Evolutionary conservation across 2,329 filamentous ascomycete species (phyloP).

Genomic region (Moelleriella libera): DNA sequence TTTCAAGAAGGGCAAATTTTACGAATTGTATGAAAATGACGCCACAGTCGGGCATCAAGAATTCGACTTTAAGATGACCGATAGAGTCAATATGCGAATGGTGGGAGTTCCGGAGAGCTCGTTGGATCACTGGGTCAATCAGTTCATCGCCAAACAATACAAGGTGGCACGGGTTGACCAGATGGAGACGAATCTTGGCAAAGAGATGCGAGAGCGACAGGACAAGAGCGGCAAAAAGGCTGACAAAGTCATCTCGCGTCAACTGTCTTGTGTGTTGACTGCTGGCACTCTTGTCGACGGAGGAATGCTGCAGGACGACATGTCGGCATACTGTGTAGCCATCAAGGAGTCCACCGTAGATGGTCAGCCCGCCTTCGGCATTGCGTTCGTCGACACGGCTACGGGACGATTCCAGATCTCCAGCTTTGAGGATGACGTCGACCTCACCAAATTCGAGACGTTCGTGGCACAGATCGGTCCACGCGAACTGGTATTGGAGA

Average conservation of each 20-base stretch:
- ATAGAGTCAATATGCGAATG: conserved; percentile 99
- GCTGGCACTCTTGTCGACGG: conserved; percentile 88
- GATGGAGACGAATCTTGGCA: conserved; percentile 86
- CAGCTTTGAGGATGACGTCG: conserved; percentile 79
- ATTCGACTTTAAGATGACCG: conserved; percentile 94
- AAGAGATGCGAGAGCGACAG: conserved; percentile 95
- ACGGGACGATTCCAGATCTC: conserved; percentile 93
- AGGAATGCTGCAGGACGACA: conserved; percentile 94
- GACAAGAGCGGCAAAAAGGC: conserved; percentile 52
- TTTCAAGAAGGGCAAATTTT: conserved; percentile 99
- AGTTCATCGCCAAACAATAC: conserved; percentile 95
- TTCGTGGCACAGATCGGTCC: conserved; percentile 86
- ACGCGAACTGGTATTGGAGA: conserved; percentile 80
- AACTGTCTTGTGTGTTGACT: conserved; percentile 82
- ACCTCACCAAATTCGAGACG: conserved; percentile 94
- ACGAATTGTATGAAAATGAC: conserved; percentile 95
- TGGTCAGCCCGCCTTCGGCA: conserved; percentile 69
- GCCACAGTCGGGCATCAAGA: conserved; percentile 91
- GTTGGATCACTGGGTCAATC: conserved; percentile 92
- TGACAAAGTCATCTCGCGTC: conserved; percentile 86
- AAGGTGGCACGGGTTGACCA: conserved; percentile 96
- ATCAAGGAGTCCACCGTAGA: conserved; percentile 74
- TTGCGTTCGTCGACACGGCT: conserved; percentile 88
- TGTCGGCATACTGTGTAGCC: conserved; percentile 89
- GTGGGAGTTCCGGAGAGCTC: conserved; percentile 94